phyloP scores from a whole-genome alignment of 2,329 filamentous ascomycete species.

The Pseudogymnoascus verrucosus region DNA sequence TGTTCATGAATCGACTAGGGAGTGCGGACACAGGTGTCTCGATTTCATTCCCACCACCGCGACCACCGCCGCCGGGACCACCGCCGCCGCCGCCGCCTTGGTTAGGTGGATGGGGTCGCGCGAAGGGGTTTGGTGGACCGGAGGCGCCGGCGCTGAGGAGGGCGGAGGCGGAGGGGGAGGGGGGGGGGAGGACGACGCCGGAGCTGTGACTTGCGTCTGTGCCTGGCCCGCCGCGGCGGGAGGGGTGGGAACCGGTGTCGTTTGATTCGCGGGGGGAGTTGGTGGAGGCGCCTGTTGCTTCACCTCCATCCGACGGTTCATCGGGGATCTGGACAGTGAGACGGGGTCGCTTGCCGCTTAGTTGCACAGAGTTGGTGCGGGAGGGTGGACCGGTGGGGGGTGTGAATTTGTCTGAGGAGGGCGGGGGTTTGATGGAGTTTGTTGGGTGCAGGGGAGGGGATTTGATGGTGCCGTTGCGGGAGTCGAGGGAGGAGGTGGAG shows the following conservation, averaged over 20 bases:
- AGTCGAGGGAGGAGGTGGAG: constrained; percentile 37
- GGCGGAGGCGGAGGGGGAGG: no score
- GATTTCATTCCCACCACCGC: no score
- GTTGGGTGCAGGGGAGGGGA: constrained; percentile 36
- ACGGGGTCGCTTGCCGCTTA: constrained; percentile 60
- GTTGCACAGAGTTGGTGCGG: constrained; percentile 67
- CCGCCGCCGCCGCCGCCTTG: no score
- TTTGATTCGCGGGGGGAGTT: constrained; percentile 33
- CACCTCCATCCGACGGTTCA: constrained; percentile 73
- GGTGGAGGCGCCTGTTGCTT: constrained; percentile 64
- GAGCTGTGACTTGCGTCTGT: no score
- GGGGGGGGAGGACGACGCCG: no score
- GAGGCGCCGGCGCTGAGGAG: no score
- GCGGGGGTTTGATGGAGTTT: constrained; percentile 31
- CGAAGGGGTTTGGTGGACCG: no score
- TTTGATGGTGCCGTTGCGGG: constrained; percentile 42
- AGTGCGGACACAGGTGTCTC: no score
- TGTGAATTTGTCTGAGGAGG: constrained; percentile 53
- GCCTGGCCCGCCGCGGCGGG: no score
- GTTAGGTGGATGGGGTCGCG: no score
- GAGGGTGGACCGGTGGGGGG: constrained; percentile 49
- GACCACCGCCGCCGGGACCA: no score
- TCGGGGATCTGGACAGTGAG: constrained; percentile 93
- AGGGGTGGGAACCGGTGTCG: constrained; percentile 20
- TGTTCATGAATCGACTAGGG: no score